These are phyloP conservation scores for Aureobasidium mangrovei DNA, from an alignment of 2,329 filamentous ascomycete genomes.

Conservation along the genomic window DNA sequence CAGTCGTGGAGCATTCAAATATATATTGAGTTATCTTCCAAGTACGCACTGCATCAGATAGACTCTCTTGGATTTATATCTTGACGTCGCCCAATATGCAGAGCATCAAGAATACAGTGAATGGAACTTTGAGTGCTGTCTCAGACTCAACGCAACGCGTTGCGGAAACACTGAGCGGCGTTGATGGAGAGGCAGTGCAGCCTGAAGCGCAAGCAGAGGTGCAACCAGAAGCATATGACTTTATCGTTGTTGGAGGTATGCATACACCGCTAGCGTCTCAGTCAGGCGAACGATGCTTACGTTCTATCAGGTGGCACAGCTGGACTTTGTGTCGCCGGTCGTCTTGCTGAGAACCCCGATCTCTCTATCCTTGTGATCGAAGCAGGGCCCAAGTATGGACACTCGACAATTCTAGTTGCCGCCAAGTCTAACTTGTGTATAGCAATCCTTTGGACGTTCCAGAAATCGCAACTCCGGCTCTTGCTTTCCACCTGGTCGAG, in stretches of 20 bases:
- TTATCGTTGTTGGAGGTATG: background rate
- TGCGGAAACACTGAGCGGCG: too few relatives aligned
- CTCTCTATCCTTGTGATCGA: conserved; percentile 16
- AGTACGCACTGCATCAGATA: too few relatives aligned
- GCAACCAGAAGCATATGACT: background rate
- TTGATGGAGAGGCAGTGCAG: too few relatives aligned
- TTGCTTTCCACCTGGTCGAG: conserved; percentile 45
- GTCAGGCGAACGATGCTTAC: background rate
- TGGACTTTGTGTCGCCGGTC: conserved; percentile 16
- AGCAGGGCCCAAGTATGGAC: background rate
- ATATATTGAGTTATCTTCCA: too few relatives aligned
- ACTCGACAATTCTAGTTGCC: too few relatives aligned
- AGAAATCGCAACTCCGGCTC: conserved; percentile 45
- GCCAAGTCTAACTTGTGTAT: background rate
- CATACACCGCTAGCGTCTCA: background rate
- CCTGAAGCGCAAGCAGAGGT: too few relatives aligned
- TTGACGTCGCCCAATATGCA: too few relatives aligned
- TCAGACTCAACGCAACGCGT: too few relatives aligned
- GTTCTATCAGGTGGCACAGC: conserved; percentile 15
- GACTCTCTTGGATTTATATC: too few relatives aligned
- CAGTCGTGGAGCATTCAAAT: too few relatives aligned
- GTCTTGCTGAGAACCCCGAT: conserved; percentile 16
- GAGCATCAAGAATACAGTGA: too few relatives aligned
- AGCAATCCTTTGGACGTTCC: conserved; percentile 42
- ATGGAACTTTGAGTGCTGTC: too few relatives aligned